Conservation (phyloP, 2,329 filamentous ascomycete genomes). For the Aspergillus transmontanensis region DNA sequence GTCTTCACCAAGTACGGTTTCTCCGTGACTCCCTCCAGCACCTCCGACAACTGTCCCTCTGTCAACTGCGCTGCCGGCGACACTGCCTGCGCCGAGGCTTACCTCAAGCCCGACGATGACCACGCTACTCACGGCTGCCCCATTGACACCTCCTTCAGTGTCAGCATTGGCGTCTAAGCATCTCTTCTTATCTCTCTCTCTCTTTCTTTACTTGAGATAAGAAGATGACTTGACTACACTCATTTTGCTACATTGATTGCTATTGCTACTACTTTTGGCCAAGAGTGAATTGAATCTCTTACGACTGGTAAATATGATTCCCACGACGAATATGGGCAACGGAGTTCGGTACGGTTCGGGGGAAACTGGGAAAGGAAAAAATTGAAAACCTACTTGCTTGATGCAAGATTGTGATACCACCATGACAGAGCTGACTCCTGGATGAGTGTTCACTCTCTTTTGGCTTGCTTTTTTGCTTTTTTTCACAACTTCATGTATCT, state of each 20-base stretch:
- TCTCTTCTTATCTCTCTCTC: neutral
- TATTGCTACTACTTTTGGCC: neutral
- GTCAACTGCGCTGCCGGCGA: slow-evolving; percentile 42
- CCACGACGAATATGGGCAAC: neutral
- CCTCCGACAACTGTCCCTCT: slow-evolving; percentile 31
- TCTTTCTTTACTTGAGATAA: neutral
- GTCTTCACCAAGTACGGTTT: slow-evolving; percentile 39
- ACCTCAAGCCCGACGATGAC: slow-evolving; percentile 44
- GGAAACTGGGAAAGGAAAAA: neutral
- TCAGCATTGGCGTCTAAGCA: slow-evolving; percentile 26
- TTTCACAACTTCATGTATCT: neutral
- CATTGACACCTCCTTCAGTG: slow-evolving; percentile 33
- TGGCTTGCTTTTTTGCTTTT: neutral
- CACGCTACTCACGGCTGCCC: slow-evolving; percentile 46
- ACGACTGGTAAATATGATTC: neutral
- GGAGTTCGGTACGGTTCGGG: neutral
- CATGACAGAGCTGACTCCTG: slow-evolving; percentile 7
- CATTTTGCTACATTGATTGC: neutral
- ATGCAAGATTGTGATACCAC: slow-evolving; percentile 6
- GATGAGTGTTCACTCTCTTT: slow-evolving; percentile 2
- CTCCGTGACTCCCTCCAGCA: slow-evolving; percentile 33
- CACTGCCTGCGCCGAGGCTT: slow-evolving; percentile 38
- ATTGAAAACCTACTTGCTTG: slow-evolving; percentile 1
- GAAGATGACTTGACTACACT: neutral
- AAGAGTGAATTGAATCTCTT: neutral